phyloP scores from a whole-genome alignment of 2,329 filamentous ascomycete genomes.

The Talaromyces sp. region DNA sequence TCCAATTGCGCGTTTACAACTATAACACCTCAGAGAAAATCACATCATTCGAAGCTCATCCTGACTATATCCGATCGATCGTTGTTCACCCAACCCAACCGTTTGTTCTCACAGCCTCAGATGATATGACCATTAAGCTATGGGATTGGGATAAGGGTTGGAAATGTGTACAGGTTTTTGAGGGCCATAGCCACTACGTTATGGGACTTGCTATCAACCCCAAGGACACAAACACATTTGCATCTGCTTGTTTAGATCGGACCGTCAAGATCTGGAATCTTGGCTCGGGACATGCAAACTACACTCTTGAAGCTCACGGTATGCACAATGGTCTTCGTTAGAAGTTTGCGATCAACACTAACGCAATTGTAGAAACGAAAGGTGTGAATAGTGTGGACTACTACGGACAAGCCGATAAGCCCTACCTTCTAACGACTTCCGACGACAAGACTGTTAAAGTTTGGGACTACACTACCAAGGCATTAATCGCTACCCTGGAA shows the following conservation, averaged over 20 bases:
- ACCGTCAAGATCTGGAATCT: conserved; percentile 98
- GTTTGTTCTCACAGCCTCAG: conserved; percentile 91
- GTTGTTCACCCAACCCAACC: conserved; percentile 93
- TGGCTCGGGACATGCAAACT: conserved; percentile 90
- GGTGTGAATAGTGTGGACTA: conserved; percentile 98
- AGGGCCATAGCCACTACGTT: conserved; percentile 94
- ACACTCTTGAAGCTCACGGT: conserved; percentile 89
- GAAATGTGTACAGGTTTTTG: conserved; percentile 97
- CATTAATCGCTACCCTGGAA: conserved; percentile 91
- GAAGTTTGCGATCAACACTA: neutral
- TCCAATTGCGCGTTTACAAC: conserved; percentile 87
- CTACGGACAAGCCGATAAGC: conserved; percentile 67
- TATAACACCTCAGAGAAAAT: conserved; percentile 99
- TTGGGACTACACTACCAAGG: conserved; percentile 99
- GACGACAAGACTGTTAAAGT: conserved; percentile 97
- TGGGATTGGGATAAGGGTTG: conserved; percentile 99
- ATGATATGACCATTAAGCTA: conserved; percentile 98
- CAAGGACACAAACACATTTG: conserved; percentile 91
- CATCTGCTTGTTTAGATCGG: conserved; percentile 90
- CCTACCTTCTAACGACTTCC: conserved; percentile 91
- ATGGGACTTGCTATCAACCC: conserved; percentile 97
- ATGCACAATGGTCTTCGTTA: neutral
- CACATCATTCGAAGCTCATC: conserved; percentile 93
- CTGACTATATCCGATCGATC: conserved; percentile 97
- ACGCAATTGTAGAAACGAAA: conserved; percentile 65